Percentiles rank a stretch among this genome's conserved stretches.
Conservation (phyloP, 1,139 yeast species). For the Lodderomyces pseudojiufengensis region DNA sequence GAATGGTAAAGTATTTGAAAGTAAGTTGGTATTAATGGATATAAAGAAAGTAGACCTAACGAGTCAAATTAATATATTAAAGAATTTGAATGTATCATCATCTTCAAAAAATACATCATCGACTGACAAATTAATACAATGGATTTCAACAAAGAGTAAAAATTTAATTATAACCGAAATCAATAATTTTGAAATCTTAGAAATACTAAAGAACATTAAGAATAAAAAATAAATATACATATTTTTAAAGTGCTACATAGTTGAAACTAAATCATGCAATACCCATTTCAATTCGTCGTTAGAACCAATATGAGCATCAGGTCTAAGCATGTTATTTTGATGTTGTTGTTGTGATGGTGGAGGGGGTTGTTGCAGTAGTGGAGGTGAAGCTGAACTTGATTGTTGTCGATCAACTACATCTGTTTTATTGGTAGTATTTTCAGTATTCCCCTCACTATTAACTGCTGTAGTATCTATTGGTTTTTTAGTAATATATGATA, state of each 20-base stretch:
- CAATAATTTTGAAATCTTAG: slow-evolving; percentile 4
- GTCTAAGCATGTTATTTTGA: slow-evolving; percentile 10
- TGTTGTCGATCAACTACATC: not conserved
- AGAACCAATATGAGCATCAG: slow-evolving; percentile 48
- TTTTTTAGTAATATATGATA: slow-evolving; percentile 4
- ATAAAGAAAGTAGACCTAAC: slow-evolving; percentile 3
- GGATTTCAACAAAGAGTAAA: slow-evolving; percentile 5
- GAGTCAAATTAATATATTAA: slow-evolving; percentile 3
- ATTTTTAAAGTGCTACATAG: slow-evolving; percentile 22
- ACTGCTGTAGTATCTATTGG: slow-evolving; percentile 5
- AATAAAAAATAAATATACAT: not conserved
- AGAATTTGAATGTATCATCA: no score
- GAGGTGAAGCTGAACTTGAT: not conserved
- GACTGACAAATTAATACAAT: slow-evolving; percentile 3
- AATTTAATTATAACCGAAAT: slow-evolving; percentile 6
- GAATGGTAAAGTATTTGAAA: not conserved
- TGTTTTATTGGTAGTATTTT: not conserved
- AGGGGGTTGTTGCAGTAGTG: slow-evolving; percentile 1
- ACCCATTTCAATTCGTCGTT: slow-evolving; percentile 71
- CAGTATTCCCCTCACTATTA: not conserved
- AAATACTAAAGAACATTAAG: slow-evolving; percentile 1
- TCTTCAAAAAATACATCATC: no score
- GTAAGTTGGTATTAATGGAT: slow-evolving; percentile 8
- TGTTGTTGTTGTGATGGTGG: not conserved
- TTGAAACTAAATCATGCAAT: slow-evolving; percentile 51